These are phyloP conservation scores for Beauveria asiatica DNA, from an alignment of 2,329 filamentous ascomycete species.

Conservation along the genomic window DNA sequence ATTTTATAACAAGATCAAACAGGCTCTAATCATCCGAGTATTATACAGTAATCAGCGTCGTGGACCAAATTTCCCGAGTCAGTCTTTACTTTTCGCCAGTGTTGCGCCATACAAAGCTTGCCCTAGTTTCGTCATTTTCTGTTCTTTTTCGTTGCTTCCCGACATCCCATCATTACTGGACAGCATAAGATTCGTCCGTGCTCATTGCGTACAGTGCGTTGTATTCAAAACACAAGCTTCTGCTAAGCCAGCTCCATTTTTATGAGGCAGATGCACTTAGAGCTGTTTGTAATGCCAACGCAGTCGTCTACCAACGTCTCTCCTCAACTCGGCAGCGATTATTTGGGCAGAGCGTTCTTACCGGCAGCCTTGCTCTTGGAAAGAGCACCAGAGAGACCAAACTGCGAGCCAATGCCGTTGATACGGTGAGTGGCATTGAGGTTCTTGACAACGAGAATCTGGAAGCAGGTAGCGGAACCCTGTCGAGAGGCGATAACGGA, in stretches of 20 bases:
- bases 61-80: slow-evolving; percentile 2
- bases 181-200: not conserved
- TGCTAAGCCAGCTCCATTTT: not conserved
- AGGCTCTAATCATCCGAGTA: slow-evolving; percentile 2
- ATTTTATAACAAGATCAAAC: slow-evolving; percentile 1
- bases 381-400: slow-evolving; percentile 55
- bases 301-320: not conserved
- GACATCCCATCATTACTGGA: not conserved
- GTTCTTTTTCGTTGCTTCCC: not conserved
- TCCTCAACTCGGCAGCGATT: not conserved
- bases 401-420: slow-evolving; percentile 63
- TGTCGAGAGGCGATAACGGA: slow-evolving; percentile 79
- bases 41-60: not conserved
- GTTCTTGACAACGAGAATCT: slow-evolving; percentile 83
- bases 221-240: slow-evolving; percentile 9
- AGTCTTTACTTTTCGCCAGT: slow-evolving; percentile 5
- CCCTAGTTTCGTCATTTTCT: not conserved
- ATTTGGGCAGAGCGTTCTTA: slow-evolving; percentile 17
- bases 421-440: slow-evolving; percentile 78
- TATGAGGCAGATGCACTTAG: not conserved
- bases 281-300: not conserved
- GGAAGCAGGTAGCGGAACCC: slow-evolving; percentile 76
- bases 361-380: slow-evolving; percentile 28
- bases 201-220: slow-evolving; percentile 1
- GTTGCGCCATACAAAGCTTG: not conserved